These are phyloP conservation scores for Eimeria acervulina DNA, from an alignment of 169 alveolate genomes.

Conservation along the genomic window DNA sequence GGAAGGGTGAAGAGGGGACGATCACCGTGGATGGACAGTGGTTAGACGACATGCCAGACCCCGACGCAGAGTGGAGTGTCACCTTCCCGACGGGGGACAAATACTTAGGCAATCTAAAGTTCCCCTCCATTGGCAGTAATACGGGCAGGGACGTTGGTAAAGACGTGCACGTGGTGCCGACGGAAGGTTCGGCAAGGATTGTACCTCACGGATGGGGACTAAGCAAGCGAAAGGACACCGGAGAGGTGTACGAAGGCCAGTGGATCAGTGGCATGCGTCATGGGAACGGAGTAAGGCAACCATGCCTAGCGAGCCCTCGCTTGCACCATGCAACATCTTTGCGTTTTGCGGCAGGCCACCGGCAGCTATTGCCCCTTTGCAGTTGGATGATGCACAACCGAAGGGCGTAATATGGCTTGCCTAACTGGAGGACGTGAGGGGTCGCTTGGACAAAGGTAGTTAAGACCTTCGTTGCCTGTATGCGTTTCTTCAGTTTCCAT, in stretches of 20 bases:
- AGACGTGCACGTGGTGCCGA: neutral
- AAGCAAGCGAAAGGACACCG: constrained; percentile 66
- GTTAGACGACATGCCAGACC: constrained; percentile 75
- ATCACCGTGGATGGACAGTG: constrained; percentile 80
- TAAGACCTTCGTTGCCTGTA: neutral
- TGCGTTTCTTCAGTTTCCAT: neutral
- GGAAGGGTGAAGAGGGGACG: neutral
- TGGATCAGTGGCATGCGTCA: constrained; percentile 84
- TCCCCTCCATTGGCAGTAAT: neutral
- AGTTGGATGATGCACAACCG: neutral
- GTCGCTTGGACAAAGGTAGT: neutral
- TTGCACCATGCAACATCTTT: neutral
- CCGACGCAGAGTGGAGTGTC: constrained; percentile 79
- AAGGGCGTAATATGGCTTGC: neutral
- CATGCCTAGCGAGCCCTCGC: neutral
- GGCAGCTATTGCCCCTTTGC: neutral
- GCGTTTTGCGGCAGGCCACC: neutral
- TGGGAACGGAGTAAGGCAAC: constrained; percentile 81
- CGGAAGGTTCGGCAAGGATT: neutral
- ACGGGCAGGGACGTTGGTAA: neutral
- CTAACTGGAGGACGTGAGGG: neutral
- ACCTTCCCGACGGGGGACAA: constrained; percentile 84
- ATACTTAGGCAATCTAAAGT: constrained; percentile 67
- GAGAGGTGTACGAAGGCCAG: constrained; percentile 84
- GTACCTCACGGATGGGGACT: constrained; percentile 84